Evolutionary conservation across 2,329 filamentous ascomycete genomes (phyloP), one percentile per base, ranked within the genome.

Genomic region (Verticillium isaacii): DNA sequence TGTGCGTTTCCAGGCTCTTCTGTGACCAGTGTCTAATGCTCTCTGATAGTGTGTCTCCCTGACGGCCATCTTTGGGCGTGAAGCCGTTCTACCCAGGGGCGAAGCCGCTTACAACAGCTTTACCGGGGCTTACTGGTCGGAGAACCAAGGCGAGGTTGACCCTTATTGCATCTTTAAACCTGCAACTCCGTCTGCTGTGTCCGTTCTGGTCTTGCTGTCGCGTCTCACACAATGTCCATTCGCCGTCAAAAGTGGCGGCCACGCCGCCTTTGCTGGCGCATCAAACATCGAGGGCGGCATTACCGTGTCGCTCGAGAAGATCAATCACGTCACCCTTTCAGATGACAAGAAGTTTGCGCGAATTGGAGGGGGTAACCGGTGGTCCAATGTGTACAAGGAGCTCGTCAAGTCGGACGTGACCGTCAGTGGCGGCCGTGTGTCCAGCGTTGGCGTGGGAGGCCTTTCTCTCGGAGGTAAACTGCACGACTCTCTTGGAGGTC

Each of bases 181-280:
- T 8, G 37, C 37, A 1, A 63, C 66, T 1, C 63, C 71, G 2
- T 58, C 61, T 6, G 68, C 71, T 4, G 69, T 73, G 4, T 72
- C 72, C 4, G 63, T 70, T 2, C 63, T 66, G 9, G 64, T 74
- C 5, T 58, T 71, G 17, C 60, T 70, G 1, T 64, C 68, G 5
- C 69, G 68, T 14, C 66, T 66, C 19, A 71, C 68, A 8, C 63
- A 66, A 19, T 74, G 73, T 65, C 60, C 62, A 36, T 80, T 80
- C 65, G 77, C 80, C 0, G 73, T 77, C 36, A 77, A 77, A 52
- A 77, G 77, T 60, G 79, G 79, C n/a, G 80, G 79, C 0, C 80
- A 82, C 64, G 73, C 75, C 6, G 72, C 75, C 5, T 77, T 78
- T 64, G 70, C 73, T 0, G 75, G 74, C 7, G 70, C 73, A 3